Base-by-base conservation (phyloP, 345 rosid species). In the Acer campestre region DNA sequence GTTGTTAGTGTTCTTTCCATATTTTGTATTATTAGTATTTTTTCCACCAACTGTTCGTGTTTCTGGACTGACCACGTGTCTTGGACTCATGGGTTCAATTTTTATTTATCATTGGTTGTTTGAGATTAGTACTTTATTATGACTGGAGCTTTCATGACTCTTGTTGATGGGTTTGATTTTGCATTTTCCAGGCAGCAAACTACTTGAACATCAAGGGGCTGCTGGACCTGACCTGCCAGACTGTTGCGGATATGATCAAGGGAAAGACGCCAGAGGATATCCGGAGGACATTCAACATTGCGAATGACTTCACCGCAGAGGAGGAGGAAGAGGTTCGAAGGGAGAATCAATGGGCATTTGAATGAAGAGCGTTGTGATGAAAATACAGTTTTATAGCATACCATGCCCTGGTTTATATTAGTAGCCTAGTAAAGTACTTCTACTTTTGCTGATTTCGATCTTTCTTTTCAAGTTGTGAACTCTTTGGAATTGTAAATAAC, bases 281-380 rank as follows among this genome's bases (percentile, higher is more conserved):
- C 68, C 88, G 94, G 63, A 82, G 76, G 92, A 85, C 83, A 0
- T 88, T 91, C 67, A 85, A 82, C 70, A 87, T 91, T 75, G 80
- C 73, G 85, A 91, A 90, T 12, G 98, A 88, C 76, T 88, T 86
- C 81, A 82, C 88, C 16, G 78, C 85, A 0, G 94, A 89, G 68
- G 93, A 91, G 74, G 95, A 89, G 77, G 90, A 82, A 44, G 88
- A 89, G 83, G 88, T 89, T 46, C 84, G 95, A 14, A 78, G 89
- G 59, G 92, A 91, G 85, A 87, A 87, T 68, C 93, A 86, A 67
- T 89, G 93, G 97, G 97, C 93, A 0, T 89, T 89, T 29, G 89
- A 87, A 69, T 90, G 82, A 88, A n/a, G 63, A 25, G 66, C 10
- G 18, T 63, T 1, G 6, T 27, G 7, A 46, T 35, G 17, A 48